Evolutionary conservation across 352 stramenopile species (phyloP).

Genomic region (Phytophthora syringae): DNA sequence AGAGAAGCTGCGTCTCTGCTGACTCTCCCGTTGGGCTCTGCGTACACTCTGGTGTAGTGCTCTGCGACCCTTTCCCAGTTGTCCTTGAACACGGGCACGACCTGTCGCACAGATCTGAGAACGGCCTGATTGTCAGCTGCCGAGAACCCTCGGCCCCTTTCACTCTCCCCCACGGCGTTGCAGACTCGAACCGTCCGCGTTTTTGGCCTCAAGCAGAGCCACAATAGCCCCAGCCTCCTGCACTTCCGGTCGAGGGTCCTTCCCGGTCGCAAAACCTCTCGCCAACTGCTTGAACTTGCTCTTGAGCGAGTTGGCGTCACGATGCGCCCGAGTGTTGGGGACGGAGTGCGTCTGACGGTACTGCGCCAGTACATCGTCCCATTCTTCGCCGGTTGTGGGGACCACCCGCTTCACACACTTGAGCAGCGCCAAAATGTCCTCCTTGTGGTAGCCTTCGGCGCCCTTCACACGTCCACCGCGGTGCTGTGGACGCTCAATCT

Average conservation of each 20-base stretch:
- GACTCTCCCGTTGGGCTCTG: conserved; percentile 21
- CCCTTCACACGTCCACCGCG: conserved; percentile 35
- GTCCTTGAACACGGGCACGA: conserved; percentile 22
- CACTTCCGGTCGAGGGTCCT: conserved; percentile 7
- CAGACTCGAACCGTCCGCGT: conserved; percentile 12
- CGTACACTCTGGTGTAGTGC: conserved; percentile 36
- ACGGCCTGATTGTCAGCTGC: conserved; percentile 25
- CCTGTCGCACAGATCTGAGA: conserved; percentile 18
- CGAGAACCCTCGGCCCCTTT: conserved; percentile 37
- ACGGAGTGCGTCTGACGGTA: conserved; percentile 37
- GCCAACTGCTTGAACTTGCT: conserved; percentile 44
- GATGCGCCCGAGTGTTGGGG: conserved; percentile 28
- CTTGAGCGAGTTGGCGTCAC: conserved; percentile 32
- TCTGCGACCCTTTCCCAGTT: conserved; percentile 35
- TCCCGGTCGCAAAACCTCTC: conserved; percentile 10
- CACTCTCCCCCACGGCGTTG: conserved; percentile 37
- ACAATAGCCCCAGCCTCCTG: conserved; percentile 23
- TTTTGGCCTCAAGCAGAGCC: conserved; percentile 33
- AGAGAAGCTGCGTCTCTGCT: conserved; percentile 34
- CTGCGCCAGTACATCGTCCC: conserved; percentile 33
- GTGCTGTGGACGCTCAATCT: conserved; percentile 20
- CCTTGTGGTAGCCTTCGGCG: conserved; percentile 41
- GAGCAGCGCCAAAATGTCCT: conserved; percentile 32
- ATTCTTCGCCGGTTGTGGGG: conserved; percentile 27
- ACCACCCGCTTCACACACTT: conserved; percentile 21